Evolutionary conservation across 129 eudicot species (phyloP).

Genomic region (Erigeron canadensis): DNA sequence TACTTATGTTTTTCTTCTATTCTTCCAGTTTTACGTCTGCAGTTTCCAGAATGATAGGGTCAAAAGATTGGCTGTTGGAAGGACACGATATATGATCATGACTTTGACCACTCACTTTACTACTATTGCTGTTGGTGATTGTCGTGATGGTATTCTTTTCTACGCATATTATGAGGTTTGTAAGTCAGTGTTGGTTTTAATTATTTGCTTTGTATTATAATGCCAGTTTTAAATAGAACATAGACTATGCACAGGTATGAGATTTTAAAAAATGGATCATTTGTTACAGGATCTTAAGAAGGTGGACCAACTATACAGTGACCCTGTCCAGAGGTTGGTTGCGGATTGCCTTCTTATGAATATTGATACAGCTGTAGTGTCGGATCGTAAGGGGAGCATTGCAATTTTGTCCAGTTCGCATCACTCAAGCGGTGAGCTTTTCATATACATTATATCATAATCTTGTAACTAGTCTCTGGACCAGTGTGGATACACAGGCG

Average conservation of each 20-base stretch:
- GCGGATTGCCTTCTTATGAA: constrained; percentile 93
- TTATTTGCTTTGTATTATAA: not conserved
- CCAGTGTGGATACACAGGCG: too few species aligned
- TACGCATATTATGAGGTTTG: constrained; percentile 80
- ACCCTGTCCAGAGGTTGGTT: constrained; percentile 88
- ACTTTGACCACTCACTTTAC: constrained; percentile 81
- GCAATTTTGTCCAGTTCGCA: constrained; percentile 68
- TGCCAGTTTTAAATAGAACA: not conserved
- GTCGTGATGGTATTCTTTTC: constrained; percentile 96
- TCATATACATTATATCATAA: not conserved
- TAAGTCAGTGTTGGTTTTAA: constrained; percentile 1
- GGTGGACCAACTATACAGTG: constrained; percentile 84
- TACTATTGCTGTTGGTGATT: constrained; percentile 96
- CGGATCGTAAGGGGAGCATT: constrained; percentile 87
- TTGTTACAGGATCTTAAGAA: constrained; percentile 67
- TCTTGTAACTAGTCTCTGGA: not conserved
- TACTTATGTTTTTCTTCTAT: constrained; percentile 15
- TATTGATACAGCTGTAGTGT: constrained; percentile 75
- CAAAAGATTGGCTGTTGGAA: constrained; percentile 68
- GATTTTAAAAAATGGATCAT: not conserved
- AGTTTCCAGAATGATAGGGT: constrained; percentile 84
- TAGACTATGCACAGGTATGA: not conserved
- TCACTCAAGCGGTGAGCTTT: constrained; percentile 56
- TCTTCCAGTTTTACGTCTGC: constrained; percentile 81
- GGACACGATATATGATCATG: constrained; percentile 77